These are phyloP conservation scores for Chlorella sp. DNA, from an alignment of 139 green algal genomes.

Conservation along the genomic window DNA sequence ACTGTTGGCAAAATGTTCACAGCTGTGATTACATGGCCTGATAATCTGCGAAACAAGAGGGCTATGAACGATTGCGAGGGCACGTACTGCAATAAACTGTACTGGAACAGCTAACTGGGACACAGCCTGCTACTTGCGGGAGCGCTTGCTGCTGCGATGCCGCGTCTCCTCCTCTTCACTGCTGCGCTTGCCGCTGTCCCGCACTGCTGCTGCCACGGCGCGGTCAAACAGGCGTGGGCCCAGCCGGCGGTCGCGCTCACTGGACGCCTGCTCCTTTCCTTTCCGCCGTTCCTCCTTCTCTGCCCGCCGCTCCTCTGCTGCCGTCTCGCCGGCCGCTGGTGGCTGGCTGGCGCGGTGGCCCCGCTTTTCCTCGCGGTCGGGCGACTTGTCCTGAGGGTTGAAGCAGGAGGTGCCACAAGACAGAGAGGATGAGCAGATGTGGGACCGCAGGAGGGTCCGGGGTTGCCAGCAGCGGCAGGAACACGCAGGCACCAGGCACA, in stretches of 20 bases:
- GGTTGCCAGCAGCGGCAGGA: not conserved
- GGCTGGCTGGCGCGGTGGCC: not conserved
- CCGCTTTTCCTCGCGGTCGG: not conserved
- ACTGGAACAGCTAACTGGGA: too few species aligned
- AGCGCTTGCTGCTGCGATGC: conserved; percentile 18
- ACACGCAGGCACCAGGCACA: not conserved
- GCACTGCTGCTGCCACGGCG: conserved; percentile 17
- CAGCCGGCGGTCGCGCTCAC: conserved; percentile 2
- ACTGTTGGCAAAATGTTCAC: too few species aligned
- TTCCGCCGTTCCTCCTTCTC: not conserved
- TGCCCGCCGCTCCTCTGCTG: not conserved
- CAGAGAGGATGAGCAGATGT: not conserved
- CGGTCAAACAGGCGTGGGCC: conserved; percentile 24
- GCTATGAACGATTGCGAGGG: too few species aligned
- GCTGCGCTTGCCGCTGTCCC: conserved; percentile 6
- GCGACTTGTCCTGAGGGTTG: not conserved
- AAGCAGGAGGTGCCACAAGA: too few species aligned
- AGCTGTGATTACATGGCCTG: too few species aligned
- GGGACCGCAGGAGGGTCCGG: not conserved
- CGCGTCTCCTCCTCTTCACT: not conserved
- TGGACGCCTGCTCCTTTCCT: not conserved
- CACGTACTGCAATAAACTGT: too few species aligned
- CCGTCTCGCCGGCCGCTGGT: not conserved
- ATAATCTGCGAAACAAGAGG: too few species aligned
- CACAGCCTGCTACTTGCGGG: not conserved